Evolutionary conservation across 495 filamentous ascomycete species (phyloP).

Genomic region (Neohortaea acidophila): DNA sequence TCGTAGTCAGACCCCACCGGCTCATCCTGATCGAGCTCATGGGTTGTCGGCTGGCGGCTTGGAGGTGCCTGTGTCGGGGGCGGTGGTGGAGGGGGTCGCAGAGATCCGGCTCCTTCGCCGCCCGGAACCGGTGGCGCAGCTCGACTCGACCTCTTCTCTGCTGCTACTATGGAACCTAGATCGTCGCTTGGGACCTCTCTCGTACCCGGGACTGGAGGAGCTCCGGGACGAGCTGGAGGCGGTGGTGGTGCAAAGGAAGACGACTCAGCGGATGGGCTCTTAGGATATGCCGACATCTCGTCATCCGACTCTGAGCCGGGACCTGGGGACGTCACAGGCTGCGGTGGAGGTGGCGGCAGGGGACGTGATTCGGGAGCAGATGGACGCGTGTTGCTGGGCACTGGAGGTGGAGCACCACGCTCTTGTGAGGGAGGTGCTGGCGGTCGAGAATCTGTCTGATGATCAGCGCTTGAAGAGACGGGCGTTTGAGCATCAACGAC

Average conservation of each 20-base stretch:
- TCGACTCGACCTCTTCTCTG: slow-evolving; percentile 35
- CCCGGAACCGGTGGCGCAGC: slow-evolving; percentile 30
- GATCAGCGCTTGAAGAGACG: background rate
- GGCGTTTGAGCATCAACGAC: slow-evolving; percentile 1
- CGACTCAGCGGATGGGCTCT: slow-evolving; percentile 33
- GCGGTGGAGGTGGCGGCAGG: slow-evolving; percentile 47
- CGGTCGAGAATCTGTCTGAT: slow-evolving; percentile 29
- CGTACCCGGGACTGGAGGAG: slow-evolving; percentile 31
- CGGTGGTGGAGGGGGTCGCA: slow-evolving; percentile 69
- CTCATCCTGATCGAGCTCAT: slow-evolving; percentile 39
- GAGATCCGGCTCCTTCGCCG: slow-evolving; percentile 28
- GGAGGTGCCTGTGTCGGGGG: slow-evolving; percentile 41
- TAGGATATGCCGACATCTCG: slow-evolving; percentile 60
- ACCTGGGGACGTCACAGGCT: slow-evolving; percentile 49
- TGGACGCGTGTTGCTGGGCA: slow-evolving; percentile 37
- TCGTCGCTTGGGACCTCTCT: slow-evolving; percentile 29
- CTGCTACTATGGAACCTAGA: slow-evolving; percentile 22
- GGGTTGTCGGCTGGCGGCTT: slow-evolving; percentile 37
- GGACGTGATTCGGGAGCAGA: slow-evolving; percentile 20
- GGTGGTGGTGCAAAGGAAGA: slow-evolving; percentile 27
- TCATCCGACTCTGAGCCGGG: slow-evolving; percentile 86
- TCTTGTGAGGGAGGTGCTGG: slow-evolving; percentile 34
- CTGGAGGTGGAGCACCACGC: slow-evolving; percentile 36
- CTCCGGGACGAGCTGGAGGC: slow-evolving; percentile 27
- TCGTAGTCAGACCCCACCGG: slow-evolving; percentile 87